Conservation (phyloP, 306 rosid genomes). For the Senna siamea region DNA sequence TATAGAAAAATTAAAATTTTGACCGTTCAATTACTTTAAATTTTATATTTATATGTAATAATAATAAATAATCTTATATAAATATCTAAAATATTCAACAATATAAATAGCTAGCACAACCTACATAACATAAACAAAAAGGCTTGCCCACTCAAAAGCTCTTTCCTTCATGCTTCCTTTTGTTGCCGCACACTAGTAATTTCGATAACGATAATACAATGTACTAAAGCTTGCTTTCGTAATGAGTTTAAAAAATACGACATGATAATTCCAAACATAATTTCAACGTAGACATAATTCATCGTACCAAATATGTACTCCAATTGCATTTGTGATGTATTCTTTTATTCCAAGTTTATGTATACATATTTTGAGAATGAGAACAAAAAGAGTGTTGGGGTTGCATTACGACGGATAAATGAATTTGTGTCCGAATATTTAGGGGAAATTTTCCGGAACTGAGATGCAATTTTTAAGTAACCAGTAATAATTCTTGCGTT, state of each 20-base stretch:
- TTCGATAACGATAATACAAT: constrained; percentile 20
- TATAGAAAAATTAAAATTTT: too few species aligned
- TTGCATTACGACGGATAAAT: not conserved
- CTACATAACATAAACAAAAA: not conserved
- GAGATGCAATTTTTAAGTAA: not conserved
- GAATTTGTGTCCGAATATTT: not conserved
- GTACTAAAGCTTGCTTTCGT: constrained; percentile 12
- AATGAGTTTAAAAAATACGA: too few species aligned
- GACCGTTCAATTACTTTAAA: too few species aligned
- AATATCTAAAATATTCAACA: too few species aligned
- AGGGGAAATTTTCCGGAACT: not conserved
- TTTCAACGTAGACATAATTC: constrained; percentile 10
- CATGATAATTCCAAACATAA: constrained; percentile 20
- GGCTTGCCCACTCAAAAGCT: not conserved
- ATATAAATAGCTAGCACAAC: too few species aligned
- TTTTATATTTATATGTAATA: too few species aligned
- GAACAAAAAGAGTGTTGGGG: not conserved
- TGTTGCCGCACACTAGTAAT: not conserved
- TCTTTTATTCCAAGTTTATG: not conserved
- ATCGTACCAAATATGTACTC: not conserved
- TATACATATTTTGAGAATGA: not conserved
- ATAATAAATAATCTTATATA: too few species aligned
- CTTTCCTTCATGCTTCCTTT: constrained; percentile 25
- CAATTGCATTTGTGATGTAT: not conserved
- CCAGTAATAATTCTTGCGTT: not conserved